Base-by-base conservation (phyloP, 202 grass and related monocot species). In the Setaria viridis region DNA sequence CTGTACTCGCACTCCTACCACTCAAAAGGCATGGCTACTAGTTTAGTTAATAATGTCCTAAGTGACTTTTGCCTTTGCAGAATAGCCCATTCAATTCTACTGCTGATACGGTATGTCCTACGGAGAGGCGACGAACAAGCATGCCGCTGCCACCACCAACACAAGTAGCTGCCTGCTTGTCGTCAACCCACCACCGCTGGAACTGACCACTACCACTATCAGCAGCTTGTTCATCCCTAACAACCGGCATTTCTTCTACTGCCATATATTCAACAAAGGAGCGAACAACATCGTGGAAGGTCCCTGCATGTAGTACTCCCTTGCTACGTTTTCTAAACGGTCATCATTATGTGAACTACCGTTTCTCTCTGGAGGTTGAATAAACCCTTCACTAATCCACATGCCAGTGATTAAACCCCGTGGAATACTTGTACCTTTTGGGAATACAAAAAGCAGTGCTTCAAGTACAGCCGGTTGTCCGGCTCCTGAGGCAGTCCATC, bases 311-410 rank as follows among this genome's bases (percentile, higher is more conserved):
- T 88, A 71, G 76, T 88, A 86, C n/a, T 83, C 67, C 17, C 0
- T 33, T 64, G 57, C 43, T 79, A 62, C 15, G 14, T 63, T 45
- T 51, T 74, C 70, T 29, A 51, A 41, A 16, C 37, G 17, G 5
- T 14, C 11, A 12, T 42, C 57, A 45, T 69, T 29, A 5, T 64
- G 66, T 2, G 39, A 43, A 45, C 16, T 21, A 2, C 50, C 4
- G 0, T 7, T 20, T 37, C 53, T 34, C 12, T 67, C 74, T 3
- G 0, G 67, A 15, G 39, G 7, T 9, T 93, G 72, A 17, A 79
- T 81, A 72, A 88, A 64, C 6, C 91, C 88, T 88, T 90, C 88
- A 66, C 77, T 83, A 6, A 88, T 41, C 85, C 88, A 93, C 84
- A 72, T 81, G 9, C 4, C 11, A 68, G 51, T 47, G 32, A 85